Percentiles rank a stretch among this genome's conserved stretches.
Evolutionary conservation across 1,284 basidiomycete genomes (phyloP).

Genomic region (Moniliophthora roreri): DNA sequence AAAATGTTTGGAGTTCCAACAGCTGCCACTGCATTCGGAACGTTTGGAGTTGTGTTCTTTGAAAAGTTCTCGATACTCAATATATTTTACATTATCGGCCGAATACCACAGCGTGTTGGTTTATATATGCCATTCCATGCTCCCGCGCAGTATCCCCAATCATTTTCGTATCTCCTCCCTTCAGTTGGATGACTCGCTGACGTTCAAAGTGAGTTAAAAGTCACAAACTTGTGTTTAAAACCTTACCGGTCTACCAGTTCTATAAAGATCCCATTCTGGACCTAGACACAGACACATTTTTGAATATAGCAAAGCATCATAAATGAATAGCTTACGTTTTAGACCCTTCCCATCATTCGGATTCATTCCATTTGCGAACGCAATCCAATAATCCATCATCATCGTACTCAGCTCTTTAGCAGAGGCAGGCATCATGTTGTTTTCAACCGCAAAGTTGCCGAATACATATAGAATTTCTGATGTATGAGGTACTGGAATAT

Average conservation of each 20-base stretch:
- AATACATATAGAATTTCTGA: constrained; percentile 6
- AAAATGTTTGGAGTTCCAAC: no score
- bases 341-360: neutral
- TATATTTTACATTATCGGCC: no score
- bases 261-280: neutral
- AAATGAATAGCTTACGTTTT: neutral
- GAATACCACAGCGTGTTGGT: neutral
- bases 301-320: neutral
- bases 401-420: neutral
- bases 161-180: neutral
- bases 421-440: neutral
- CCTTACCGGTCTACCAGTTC: neutral
- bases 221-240: neutral
- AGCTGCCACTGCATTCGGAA: no score
- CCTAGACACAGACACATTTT: neutral
- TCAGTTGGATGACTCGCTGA: neutral
- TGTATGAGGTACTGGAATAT: neutral
- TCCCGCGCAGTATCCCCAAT: neutral
- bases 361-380: neutral
- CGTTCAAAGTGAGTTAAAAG: neutral
- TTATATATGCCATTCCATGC: neutral
- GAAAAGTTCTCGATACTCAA: no score
- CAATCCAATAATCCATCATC: neutral
- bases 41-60: no score
- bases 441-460: neutral